These are phyloP conservation scores for Melampsora americana DNA, from an alignment of 1,284 basidiomycete species.

Conservation along the genomic window DNA sequence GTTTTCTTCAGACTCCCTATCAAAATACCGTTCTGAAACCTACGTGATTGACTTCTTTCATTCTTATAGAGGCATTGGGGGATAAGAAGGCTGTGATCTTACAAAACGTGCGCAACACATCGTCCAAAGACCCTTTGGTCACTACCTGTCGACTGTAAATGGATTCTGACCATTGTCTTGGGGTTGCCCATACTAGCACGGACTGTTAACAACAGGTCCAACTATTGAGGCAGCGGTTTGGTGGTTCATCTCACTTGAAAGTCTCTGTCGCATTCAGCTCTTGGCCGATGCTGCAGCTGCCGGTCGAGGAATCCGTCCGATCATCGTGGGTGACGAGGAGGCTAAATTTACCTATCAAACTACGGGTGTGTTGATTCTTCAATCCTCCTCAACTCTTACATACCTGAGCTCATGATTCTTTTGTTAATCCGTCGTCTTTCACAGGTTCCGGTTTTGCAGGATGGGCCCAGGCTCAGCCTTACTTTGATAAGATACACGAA, in stretches of 20 bases:
- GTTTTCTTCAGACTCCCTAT: neutral
- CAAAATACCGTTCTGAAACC: slow-evolving; percentile 11
- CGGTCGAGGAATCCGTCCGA: slow-evolving; percentile 46
- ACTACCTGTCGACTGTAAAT: neutral
- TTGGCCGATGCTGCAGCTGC: slow-evolving; percentile 49
- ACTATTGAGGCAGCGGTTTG: slow-evolving; percentile 51
- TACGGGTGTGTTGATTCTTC: neutral
- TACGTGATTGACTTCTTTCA: neutral
- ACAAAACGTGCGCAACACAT: slow-evolving; percentile 49
- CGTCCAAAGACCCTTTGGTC: no score
- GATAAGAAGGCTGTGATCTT: slow-evolving; percentile 54
- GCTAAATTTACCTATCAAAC: slow-evolving; percentile 49
- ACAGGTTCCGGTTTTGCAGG: slow-evolving; percentile 49
- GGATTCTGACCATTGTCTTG: neutral
- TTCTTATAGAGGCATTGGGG: slow-evolving; percentile 54
- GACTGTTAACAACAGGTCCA: slow-evolving; percentile 51
- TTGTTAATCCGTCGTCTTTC: neutral
- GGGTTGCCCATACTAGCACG: slow-evolving; percentile 46
- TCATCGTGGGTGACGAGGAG: slow-evolving; percentile 48
- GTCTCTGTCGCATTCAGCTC: slow-evolving; percentile 51
- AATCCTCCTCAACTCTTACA: neutral
- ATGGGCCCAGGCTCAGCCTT: slow-evolving; percentile 51
- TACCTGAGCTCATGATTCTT: neutral
- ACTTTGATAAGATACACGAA: slow-evolving; percentile 49
- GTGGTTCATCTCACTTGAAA: slow-evolving; percentile 47